Evolutionary conservation across 2,329 filamentous ascomycete species (phyloP).

Genomic region (Aspergillus vadensis): DNA sequence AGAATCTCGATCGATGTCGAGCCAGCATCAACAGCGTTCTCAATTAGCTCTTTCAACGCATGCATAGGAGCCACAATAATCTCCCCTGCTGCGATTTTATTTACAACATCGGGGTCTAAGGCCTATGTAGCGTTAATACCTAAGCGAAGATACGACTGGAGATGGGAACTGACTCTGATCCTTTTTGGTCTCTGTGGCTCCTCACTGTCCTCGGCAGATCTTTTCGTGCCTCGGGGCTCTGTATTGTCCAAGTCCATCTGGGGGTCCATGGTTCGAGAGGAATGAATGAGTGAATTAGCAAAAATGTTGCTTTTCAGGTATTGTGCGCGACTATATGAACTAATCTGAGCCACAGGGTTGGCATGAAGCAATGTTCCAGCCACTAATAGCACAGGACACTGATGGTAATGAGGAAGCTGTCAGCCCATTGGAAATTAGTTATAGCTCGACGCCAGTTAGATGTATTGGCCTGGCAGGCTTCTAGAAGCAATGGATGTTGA

Average conservation of each 20-base stretch:
- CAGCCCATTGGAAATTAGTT: neutral
- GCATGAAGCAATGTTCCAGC: neutral
- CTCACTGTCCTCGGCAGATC: constrained; percentile 51
- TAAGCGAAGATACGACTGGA: neutral
- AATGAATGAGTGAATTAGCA: neutral
- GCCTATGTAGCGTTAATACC: constrained; percentile 57
- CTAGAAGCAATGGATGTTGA: neutral
- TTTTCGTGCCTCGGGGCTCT: constrained; percentile 49
- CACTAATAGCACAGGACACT: neutral
- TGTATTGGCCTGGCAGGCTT: neutral
- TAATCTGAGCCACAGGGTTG: neutral
- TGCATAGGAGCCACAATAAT: constrained; percentile 98
- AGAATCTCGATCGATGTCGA: constrained; percentile 87
- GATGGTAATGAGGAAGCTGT: neutral
- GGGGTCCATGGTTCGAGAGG: constrained; percentile 11
- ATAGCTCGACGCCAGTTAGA: neutral
- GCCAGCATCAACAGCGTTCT: constrained; percentile 97
- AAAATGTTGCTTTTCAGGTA: neutral
- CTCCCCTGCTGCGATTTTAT: constrained; percentile 97
- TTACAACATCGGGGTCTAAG: constrained; percentile 88
- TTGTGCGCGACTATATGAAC: neutral
- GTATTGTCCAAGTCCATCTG: constrained; percentile 48
- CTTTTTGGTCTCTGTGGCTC: constrained; percentile 49
- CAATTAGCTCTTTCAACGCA: constrained; percentile 92
- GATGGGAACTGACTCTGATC: constrained; percentile 40